phyloP scores from a whole-genome alignment of 2,329 filamentous ascomycete genomes.

The Ceratocystis papillata region DNA sequence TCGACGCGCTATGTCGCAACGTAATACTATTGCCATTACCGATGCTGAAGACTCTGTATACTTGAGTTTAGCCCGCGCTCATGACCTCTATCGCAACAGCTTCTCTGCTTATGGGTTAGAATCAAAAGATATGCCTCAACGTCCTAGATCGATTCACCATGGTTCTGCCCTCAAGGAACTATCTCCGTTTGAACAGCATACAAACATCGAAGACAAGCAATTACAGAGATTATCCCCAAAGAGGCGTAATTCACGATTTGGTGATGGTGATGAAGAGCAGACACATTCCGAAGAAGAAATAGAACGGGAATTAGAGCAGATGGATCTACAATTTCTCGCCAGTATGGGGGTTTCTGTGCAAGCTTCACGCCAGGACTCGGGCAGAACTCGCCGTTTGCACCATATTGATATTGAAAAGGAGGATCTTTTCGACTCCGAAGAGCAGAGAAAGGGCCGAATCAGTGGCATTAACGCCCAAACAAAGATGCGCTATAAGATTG shows the following conservation, averaged over 20 bases:
- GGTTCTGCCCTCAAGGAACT: not conserved
- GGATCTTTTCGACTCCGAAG: not conserved
- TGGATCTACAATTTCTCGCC: conserved; percentile 5
- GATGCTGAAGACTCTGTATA: conserved; percentile 7
- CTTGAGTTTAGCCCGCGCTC: not conserved
- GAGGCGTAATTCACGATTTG: not conserved
- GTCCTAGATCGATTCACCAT: not conserved
- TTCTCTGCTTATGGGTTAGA: not conserved
- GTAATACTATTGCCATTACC: not conserved
- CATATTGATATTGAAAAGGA: not conserved
- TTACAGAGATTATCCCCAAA: not conserved
- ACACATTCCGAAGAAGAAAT: not conserved
- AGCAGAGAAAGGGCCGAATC: not conserved
- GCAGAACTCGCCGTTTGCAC: conserved; percentile 8
- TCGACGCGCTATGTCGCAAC: conserved; percentile 1
- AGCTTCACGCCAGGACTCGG: conserved; percentile 32
- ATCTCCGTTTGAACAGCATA: not conserved
- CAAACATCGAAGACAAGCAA: not conserved
- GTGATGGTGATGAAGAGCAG: not conserved
- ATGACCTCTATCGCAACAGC: conserved; percentile 3
- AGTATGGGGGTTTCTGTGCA: conserved; percentile 14
- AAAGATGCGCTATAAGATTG: not conserved
- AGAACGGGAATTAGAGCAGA: not conserved
- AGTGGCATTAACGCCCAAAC: not conserved
- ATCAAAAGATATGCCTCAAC: not conserved